Base-by-base conservation (phyloP, 192 early-diverging fungal genomes). In the Lobulomyces angularis region DNA sequence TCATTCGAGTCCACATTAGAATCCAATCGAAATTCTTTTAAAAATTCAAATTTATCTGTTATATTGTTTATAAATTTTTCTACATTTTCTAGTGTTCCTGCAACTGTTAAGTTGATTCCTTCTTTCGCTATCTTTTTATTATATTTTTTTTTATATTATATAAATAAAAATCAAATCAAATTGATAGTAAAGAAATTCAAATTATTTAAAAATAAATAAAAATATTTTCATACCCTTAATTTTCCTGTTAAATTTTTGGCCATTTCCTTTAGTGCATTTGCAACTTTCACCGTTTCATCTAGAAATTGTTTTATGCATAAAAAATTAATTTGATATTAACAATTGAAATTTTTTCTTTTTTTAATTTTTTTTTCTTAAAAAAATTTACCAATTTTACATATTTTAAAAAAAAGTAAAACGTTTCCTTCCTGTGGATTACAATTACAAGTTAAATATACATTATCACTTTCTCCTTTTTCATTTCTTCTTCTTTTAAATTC, bases 41-140 rank as follows among this genome's bases (percentile, higher is more conserved):
- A 30, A 22, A 39, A 22, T 44, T 58, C 19, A 39, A 26, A 8
- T 39, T 38, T 34, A 19, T 22, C 25, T 0, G 48, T 51, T 11
- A 78, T 23, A 38, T 53, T 54, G 18, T 67, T 51, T 9, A 82
- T 61, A 29, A 69, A 81, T 3, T 38, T 14, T 5, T 48, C 33
- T 2, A 77, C 58, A 2, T 51, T 53, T 3, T 27, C 27, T 8
- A 46, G 40, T 0, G 34, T 25, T n/a, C 80, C 80, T 8, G 76
- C 69, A 9, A 80, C 42, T 0, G 80, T 83, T 17, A 69, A 62
- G 53, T 83, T 83, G 45, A 80, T 55, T 7, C 80, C 80, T 45
- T 83, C 80, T 1, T 5, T 40, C 0, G 70, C 62, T 8, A 83
- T 35, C 19, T n/a, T n/a, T n/a, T n/a, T n/a, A n/a, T 26, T 19